Percentiles rank a stretch among this genome's conserved stretches.
Evolutionary conservation across 1,284 basidiomycete genomes (phyloP).

Genomic region (Amylostereum chailletii): DNA sequence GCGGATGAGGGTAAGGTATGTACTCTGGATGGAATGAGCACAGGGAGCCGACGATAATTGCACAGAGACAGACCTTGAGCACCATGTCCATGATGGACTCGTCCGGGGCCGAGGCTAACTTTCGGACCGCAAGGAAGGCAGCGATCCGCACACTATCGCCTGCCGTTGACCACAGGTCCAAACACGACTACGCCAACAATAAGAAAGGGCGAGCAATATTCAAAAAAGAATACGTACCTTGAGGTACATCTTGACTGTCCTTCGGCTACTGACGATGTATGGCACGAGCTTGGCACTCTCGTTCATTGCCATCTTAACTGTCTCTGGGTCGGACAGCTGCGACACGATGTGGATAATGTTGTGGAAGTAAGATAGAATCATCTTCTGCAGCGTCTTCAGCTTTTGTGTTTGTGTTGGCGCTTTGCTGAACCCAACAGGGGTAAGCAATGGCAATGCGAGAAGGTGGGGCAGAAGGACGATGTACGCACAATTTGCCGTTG

Average conservation of each 20-base stretch:
- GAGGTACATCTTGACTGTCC: slow-evolving; percentile 76
- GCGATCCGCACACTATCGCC: slow-evolving; percentile 82
- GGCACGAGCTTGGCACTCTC: slow-evolving; percentile 86
- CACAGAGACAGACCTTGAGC: slow-evolving; percentile 57
- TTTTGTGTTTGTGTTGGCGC: slow-evolving; percentile 67
- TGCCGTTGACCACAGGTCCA: slow-evolving; percentile 78
- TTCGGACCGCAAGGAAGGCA: slow-evolving; percentile 82
- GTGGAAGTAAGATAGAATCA: slow-evolving; percentile 85
- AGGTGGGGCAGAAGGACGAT: not conserved
- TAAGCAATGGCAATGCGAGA: not conserved
- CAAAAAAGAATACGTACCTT: slow-evolving; percentile 44
- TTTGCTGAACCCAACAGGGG: slow-evolving; percentile 44
- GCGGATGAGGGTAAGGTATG: slow-evolving; percentile 79
- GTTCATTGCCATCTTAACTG: slow-evolving; percentile 63
- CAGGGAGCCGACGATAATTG: not conserved
- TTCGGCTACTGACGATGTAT: slow-evolving; percentile 77
- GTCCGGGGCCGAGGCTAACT: slow-evolving; percentile 74
- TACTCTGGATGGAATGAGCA: slow-evolving; percentile 42
- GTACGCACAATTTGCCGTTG: slow-evolving; percentile 76
- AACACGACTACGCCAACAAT: slow-evolving; percentile 49
- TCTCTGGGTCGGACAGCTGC: slow-evolving; percentile 66
- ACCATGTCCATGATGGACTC: slow-evolving; percentile 79
- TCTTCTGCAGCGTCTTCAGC: slow-evolving; percentile 76
- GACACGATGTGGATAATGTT: slow-evolving; percentile 76
- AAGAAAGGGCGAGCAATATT: not conserved